phyloP scores from a whole-genome alignment of 805 yeast species.

The Myxozyma melibiosi region DNA sequence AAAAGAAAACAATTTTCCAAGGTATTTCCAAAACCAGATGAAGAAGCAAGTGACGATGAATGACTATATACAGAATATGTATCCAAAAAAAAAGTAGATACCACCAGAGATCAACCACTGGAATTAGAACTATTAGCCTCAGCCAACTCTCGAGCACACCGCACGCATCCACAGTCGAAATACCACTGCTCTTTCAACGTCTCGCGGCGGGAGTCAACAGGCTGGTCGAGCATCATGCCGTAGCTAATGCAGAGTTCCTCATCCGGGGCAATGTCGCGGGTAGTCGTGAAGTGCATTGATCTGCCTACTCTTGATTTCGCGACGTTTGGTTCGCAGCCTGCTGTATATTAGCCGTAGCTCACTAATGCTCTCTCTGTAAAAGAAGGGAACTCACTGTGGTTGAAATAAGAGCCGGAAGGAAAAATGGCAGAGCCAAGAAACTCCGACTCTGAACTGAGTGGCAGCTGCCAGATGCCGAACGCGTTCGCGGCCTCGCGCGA shows the following conservation, averaged over 20 bases:
- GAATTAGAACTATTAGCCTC: background rate
- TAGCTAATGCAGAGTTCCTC: conserved; percentile 64
- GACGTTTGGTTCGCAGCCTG: conserved; percentile 59
- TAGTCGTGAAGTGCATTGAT: conserved; percentile 49
- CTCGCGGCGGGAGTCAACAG: conserved; percentile 47
- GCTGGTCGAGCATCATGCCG: conserved; percentile 53
- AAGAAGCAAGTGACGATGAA: background rate
- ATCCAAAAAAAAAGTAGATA: background rate
- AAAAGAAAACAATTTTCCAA: too few species aligned
- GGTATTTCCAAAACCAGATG: too few species aligned
- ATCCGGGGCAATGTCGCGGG: conserved; percentile 45
- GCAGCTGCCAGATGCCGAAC: conserved; percentile 65
- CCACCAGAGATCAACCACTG: background rate
- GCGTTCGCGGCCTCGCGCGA: conserved; percentile 69
- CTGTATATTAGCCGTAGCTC: background rate
- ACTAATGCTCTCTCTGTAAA: background rate
- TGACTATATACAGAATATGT: background rate
- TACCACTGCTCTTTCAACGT: conserved; percentile 58
- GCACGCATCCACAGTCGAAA: conserved; percentile 56
- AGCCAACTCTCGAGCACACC: conserved; percentile 43
- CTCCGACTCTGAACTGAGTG: conserved; percentile 46
- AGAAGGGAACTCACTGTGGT: conserved; percentile 49
- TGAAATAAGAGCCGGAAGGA: conserved; percentile 67
- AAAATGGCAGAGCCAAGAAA: conserved; percentile 62
- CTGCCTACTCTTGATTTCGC: conserved; percentile 48